Base-by-base conservation (phyloP, 352 stramenopile species). In the Globisporangium carolinianum region DNA sequence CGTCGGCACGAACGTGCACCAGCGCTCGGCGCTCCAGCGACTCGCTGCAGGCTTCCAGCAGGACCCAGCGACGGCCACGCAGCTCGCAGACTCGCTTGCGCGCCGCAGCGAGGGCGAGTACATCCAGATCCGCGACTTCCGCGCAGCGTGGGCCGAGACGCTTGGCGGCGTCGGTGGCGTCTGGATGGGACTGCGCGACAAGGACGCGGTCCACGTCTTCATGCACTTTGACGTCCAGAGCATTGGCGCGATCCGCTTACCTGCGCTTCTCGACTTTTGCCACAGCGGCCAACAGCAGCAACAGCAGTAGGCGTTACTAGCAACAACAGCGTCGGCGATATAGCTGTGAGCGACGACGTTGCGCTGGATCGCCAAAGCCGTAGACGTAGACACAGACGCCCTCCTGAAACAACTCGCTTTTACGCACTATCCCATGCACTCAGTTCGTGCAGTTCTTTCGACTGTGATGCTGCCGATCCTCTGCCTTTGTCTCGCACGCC, bases 171-270 rank as follows among this genome's bases (percentile, higher is more conserved):
- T 32, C 5, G 18, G 43, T 54, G n/a, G 37, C 18, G 54, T 12
- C 17, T 51, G 50, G 51, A 49, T 24, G 46, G 11, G 47, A 5
- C 42, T 85, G 24, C 68, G 59, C 1, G 73, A 89, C 45, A 71
- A 70, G 35, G 82, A 91, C 38, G 68, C 71, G 39, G 86, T 89
- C 61, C 79, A 89, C 57, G 73, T 78, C 12, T 91, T 91, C 70
- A 91, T 91, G 82, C 68, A 83, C 61, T 89, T 89, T 55, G 82
- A 91, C 53, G 32, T 65, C 5, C 67, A 86, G 51, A 84, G 79
- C 61, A 74, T 91, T 15, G 81, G 79, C 2, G 75, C 73, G 10
- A 83, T 91, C n/a, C 51, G 55, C 7, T 32, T 86, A n/a, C 39
- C 52, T 10, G 39, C 58, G 4, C 71, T 89, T 18, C 11, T 77